A percentile compares a stretch with the other conserved stretches of the same genome.
phyloP scores from a whole-genome alignment of 177 flowering plant genomes.

The Vitis hybrid region DNA sequence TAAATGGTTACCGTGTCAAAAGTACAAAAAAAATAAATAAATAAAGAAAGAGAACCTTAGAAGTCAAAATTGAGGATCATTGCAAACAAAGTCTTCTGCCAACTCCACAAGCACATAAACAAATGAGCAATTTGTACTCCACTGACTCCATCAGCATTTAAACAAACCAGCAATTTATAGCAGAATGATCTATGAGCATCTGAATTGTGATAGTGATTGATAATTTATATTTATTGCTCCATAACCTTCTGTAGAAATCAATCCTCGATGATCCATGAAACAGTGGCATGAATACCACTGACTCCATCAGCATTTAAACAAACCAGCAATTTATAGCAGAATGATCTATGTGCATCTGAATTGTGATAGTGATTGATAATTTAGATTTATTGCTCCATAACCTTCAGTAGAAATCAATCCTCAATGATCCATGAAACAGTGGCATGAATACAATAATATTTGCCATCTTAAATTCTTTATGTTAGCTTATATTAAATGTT shows the following conservation, averaged over 20 bases:
- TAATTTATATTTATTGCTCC: neutral
- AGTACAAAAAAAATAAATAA: too few species aligned
- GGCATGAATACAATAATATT: neutral
- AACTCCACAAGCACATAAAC: too few species aligned
- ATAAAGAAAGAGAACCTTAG: too few species aligned
- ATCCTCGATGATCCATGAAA: neutral
- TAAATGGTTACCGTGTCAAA: too few species aligned
- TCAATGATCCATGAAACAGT: neutral
- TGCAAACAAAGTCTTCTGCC: too few species aligned
- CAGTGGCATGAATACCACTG: neutral
- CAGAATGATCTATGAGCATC: too few species aligned
- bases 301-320: too few species aligned
- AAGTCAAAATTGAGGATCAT: too few species aligned
- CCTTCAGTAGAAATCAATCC: neutral
- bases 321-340: too few species aligned
- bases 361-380: neutral
- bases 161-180: too few species aligned
- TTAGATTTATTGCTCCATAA: neutral
- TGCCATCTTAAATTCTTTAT: neutral
- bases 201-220: neutral
- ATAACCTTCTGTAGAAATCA: neutral
- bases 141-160: too few species aligned
- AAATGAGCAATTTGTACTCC: too few species aligned
- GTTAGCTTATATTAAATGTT: neutral
- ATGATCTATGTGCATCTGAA: neutral